A percentile compares a stretch with the other conserved stretches of the same genome.
phyloP scores from a whole-genome alignment of 2,329 filamentous ascomycete genomes.

The Talaromyces rugulosus region DNA sequence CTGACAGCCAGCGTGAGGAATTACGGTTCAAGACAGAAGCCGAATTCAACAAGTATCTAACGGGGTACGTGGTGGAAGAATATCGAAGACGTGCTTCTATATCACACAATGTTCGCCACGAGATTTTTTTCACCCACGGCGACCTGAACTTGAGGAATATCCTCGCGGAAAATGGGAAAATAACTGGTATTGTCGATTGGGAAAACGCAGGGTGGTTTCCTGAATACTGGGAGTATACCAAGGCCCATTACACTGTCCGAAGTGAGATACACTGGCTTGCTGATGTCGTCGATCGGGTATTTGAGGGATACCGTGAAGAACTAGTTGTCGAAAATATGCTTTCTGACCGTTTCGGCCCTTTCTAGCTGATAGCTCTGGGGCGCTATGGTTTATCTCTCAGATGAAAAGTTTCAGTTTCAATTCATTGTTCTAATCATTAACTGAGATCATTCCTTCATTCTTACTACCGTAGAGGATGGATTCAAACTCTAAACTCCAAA shows the following conservation, averaged over 20 bases:
- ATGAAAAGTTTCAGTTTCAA: too few species aligned
- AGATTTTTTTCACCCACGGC: constrained; percentile 20
- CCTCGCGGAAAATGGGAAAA: constrained; percentile 14
- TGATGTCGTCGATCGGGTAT: too few species aligned
- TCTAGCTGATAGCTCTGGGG: too few species aligned
- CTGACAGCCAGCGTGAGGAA: neutral
- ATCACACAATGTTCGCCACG: constrained; percentile 1
- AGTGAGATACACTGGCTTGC: too few species aligned
- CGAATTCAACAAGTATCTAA: constrained; percentile 15
- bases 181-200: constrained; percentile 26
- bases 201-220: constrained; percentile 23
- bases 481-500: too few species aligned
- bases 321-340: too few species aligned
- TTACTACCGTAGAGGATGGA: too few species aligned
- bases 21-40: constrained; percentile 14
- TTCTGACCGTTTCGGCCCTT: too few species aligned
- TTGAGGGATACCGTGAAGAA: too few species aligned
- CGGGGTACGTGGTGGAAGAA: neutral
- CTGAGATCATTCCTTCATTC: too few species aligned
- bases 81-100: neutral
- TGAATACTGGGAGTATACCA: constrained; percentile 26
- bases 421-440: too few species aligned
- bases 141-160: constrained; percentile 21
- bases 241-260: constrained; percentile 11
- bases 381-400: too few species aligned